Base-by-base conservation (phyloP, 1,284 basidiomycete genomes). In the Naganishia cerealis region DNA sequence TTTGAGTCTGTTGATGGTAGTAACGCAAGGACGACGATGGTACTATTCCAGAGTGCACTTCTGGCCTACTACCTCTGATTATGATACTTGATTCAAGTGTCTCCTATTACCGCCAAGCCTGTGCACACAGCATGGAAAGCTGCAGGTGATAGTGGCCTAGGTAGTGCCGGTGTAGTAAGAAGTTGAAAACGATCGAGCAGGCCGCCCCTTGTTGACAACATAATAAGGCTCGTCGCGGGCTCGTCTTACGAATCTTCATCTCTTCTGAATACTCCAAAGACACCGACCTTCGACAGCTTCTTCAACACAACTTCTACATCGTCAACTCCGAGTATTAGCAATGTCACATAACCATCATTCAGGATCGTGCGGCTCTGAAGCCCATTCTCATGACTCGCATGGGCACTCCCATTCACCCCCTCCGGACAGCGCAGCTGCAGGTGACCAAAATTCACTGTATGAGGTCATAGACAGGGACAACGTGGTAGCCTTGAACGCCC, bases 401-500 rank as follows among this genome's bases (percentile, higher is more conserved):
- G 73, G 72, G 58, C 74, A 78, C 63, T 75, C 74, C 29, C 78
- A 80, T 66, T 79, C 80, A 54, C 75, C 77, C 7, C 80, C 80
- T 2, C 71, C 78, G 9, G 71, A 72, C 38, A 53, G 43, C 24
- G 29, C 67, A 0, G 55, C 62, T 6, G 69, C 75, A 4, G 79
- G 79, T 26, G 79, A 79, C 6, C 66, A 75, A n/a, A 78, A 77
- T 57, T 74, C 71, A 39, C 72, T 81, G 16, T 81, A 72, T 67
- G 26, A 55, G 16, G 75, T 78, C 53, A 75, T 81, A 29, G 79
- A 81, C 67, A 65, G 76, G n/a, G 73, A 74, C 24, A 74, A 81
- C 67, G 80, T 81, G n/a, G 71, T 71, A 0, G 79, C 77, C 10
- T 61, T 81, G 65, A 81, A 81, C 65, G 79, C 78, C 12, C 70